Percentiles rank a stretch among this genome's conserved stretches.
Evolutionary conservation across 2,329 filamentous ascomycete species (phyloP).

Genomic region (Venturia effusa): DNA sequence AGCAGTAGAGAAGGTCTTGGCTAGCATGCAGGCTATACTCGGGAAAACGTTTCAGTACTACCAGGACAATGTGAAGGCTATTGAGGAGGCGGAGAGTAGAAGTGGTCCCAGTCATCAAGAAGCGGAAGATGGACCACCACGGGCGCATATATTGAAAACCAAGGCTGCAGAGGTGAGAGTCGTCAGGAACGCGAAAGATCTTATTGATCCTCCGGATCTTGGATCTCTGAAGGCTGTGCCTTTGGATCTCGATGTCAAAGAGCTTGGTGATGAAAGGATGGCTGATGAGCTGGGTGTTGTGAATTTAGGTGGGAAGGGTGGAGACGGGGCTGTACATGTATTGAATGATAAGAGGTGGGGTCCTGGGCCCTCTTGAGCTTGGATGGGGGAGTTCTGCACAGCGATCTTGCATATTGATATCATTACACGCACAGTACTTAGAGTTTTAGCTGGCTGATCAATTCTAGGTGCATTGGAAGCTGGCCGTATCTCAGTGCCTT

Average conservation of each 20-base stretch:
- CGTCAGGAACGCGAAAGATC: constrained; percentile 59
- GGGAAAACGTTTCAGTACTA: constrained; percentile 56
- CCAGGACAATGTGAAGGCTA: constrained; percentile 47
- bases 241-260: constrained; percentile 16
- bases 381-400: background rate
- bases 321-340: constrained; percentile 7
- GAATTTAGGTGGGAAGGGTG: constrained; percentile 17
- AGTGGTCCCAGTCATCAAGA: constrained; percentile 27
- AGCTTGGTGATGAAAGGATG: constrained; percentile 10
- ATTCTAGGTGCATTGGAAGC: too few relatives aligned
- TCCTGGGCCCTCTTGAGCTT: background rate
- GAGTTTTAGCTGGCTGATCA: background rate
- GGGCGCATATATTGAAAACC: constrained; percentile 55
- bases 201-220: constrained; percentile 58
- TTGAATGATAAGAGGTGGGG: constrained; percentile 11
- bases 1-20: constrained; percentile 77
- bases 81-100: constrained; percentile 35
- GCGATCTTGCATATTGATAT: background rate
- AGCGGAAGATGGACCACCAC: constrained; percentile 25
- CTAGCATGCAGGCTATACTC: constrained; percentile 84
- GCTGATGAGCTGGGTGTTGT: constrained; percentile 19
- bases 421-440: background rate
- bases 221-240: constrained; percentile 46
- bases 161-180: constrained; percentile 84
- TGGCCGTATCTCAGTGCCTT: too few relatives aligned